A percentile compares a stretch with the other conserved stretches of the same genome.
Conservation (phyloP, 306 rosid species). For the Arachis hypogaea region DNA sequence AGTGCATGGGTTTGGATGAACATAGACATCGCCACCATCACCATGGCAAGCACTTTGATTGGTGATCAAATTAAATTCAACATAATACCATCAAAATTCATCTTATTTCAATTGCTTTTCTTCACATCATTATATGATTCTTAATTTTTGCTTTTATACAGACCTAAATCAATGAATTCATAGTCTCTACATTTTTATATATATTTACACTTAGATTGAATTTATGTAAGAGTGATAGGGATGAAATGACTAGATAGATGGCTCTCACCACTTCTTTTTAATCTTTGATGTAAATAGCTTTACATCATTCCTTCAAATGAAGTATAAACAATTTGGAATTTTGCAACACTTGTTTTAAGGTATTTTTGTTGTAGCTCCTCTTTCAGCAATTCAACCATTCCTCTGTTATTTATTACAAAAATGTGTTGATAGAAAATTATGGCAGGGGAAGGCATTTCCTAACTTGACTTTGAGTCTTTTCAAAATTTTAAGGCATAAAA, state of each 20-base stretch:
- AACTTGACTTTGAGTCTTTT: not conserved
- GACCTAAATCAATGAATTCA: not conserved
- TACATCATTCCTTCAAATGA: constrained; percentile 17
- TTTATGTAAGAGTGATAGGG: not conserved
- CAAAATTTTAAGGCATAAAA: not conserved
- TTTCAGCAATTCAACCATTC: constrained; percentile 15
- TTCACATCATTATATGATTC: not conserved
- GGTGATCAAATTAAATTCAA: constrained; percentile 1
- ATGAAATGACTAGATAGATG: not conserved
- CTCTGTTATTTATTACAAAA: not conserved
- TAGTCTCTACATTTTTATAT: not conserved
- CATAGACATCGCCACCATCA: constrained; percentile 56
- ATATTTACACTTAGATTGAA: not conserved
- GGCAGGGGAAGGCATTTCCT: not conserved
- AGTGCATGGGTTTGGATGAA: constrained; percentile 66
- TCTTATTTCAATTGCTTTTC: not conserved
- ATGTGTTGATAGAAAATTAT: not conserved
- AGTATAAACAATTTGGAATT: constrained; percentile 16
- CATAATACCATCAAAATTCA: too few relatives aligned
- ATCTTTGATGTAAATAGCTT: constrained; percentile 15
- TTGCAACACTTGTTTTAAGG: not conserved
- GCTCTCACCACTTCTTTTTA: constrained; percentile 19
- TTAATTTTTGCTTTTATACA: not conserved
- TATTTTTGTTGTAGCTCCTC: not conserved
- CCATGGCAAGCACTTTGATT: constrained; percentile 54